Evolutionary conservation across 305 asterid species (phyloP).

Genomic region (Solanum hybrid): DNA sequence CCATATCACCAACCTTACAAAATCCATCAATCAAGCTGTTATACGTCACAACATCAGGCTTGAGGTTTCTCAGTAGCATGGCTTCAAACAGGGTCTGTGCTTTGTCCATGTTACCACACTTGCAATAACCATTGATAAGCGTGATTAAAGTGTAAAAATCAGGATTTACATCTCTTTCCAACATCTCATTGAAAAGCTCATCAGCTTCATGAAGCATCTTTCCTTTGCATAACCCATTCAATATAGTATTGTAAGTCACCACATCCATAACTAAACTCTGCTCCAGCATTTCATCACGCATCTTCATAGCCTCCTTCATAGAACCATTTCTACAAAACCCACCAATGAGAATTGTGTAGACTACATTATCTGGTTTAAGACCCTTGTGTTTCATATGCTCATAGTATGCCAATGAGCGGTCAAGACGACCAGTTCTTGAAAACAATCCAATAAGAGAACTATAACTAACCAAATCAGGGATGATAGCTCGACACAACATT

Average conservation of each 20-base stretch:
- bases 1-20: conserved; percentile 56
- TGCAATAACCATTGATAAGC: conserved; percentile 60
- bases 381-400: conserved; percentile 39
- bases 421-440: conserved; percentile 42
- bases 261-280: conserved; percentile 56
- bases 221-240: conserved; percentile 59
- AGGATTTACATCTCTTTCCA: conserved; percentile 52
- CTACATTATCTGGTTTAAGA: conserved; percentile 48
- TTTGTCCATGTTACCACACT: conserved; percentile 38
- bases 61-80: conserved; percentile 45
- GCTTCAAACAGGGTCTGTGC: conserved; percentile 32
- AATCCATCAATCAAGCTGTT: conserved; percentile 60
- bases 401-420: conserved; percentile 32
- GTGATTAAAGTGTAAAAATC: conserved; percentile 61
- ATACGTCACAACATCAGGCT: conserved; percentile 58
- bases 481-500: conserved; percentile 28
- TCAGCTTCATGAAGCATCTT: conserved; percentile 53
- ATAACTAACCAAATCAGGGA: conserved; percentile 54
- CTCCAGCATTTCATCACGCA: conserved; percentile 54
- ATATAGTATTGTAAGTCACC: conserved; percentile 54
- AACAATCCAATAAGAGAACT: conserved; percentile 50
- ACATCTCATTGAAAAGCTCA: conserved; percentile 61
- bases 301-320: conserved; percentile 47
- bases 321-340: conserved; percentile 58
- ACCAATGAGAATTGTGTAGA: conserved; percentile 56